Evolutionary conservation across 140 eudicot genomes (phyloP).

Genomic region (Bidens hawaiensis): DNA sequence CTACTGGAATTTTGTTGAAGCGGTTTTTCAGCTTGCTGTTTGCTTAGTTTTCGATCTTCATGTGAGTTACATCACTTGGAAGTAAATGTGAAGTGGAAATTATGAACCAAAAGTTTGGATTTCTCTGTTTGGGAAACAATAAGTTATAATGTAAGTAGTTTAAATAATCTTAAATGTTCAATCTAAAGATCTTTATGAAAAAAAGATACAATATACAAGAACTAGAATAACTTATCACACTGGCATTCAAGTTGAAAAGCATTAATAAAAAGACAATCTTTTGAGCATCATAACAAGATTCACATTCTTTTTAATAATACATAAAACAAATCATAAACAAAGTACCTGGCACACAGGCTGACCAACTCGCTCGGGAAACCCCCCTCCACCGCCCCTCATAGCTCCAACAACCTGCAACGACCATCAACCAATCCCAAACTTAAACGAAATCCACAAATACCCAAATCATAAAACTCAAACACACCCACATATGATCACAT

Average conservation of each 20-base stretch:
- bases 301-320: neutral
- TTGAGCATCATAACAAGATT: constrained; percentile 11
- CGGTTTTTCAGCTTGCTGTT: no score
- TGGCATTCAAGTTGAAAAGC: constrained; percentile 13
- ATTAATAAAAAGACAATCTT: constrained; percentile 25
- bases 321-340: constrained; percentile 8
- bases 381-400: constrained; percentile 56
- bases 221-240: neutral
- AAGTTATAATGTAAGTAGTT: constrained; percentile 1
- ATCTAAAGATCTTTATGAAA: neutral
- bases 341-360: constrained; percentile 92
- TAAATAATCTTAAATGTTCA: neutral
- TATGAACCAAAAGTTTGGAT: neutral
- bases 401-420: constrained; percentile 60
- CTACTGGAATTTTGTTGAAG: no score
- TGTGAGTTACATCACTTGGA: no score
- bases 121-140: neutral
- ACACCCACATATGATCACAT: constrained; percentile 27
- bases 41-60: no score
- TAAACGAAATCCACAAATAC: neutral
- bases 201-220: neutral
- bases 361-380: constrained; percentile 76
- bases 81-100: no score
- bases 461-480: constrained; percentile 7
- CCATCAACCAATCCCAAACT: neutral